These are phyloP conservation scores for Trametes sp. DNA, from an alignment of 1,284 basidiomycete genomes.

Conservation along the genomic window DNA sequence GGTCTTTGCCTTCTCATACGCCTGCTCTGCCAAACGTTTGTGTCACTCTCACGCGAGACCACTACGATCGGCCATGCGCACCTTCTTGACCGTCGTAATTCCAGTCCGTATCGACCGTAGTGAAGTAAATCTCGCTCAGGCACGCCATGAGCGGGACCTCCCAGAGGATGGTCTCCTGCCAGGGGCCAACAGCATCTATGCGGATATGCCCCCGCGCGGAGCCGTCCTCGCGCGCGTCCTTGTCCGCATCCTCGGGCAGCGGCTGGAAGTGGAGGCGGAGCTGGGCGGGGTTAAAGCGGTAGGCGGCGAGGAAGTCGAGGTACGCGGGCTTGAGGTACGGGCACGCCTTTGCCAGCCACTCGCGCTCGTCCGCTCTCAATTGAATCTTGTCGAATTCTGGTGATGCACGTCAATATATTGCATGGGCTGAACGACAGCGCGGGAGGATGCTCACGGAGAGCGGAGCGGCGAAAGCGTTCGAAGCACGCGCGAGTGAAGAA, in stretches of 20 bases:
- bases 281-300: slow-evolving; percentile 85
- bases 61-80: slow-evolving; percentile 36
- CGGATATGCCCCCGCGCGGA: slow-evolving; percentile 68
- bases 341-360: slow-evolving; percentile 75
- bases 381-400: slow-evolving; percentile 73
- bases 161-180: slow-evolving; percentile 94
- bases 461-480: slow-evolving; percentile 68
- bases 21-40: slow-evolving; percentile 47
- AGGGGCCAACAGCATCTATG: slow-evolving; percentile 79
- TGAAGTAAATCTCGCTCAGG: slow-evolving; percentile 82
- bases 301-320: slow-evolving; percentile 78
- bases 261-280: slow-evolving; percentile 77
- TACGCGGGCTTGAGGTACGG: slow-evolving; percentile 82
- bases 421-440: background rate
- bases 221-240: slow-evolving; percentile 25
- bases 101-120: slow-evolving; percentile 82
- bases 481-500: slow-evolving; percentile 78
- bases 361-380: slow-evolving; percentile 70
- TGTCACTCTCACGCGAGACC: background rate
- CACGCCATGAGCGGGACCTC: slow-evolving; percentile 96
- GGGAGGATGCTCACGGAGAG: slow-evolving; percentile 65
- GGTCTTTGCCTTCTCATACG: slow-evolving; percentile 74
- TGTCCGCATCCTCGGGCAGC: slow-evolving; percentile 53
- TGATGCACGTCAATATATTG: background rate
- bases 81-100: slow-evolving; percentile 82